phyloP scores from a whole-genome alignment of 2,329 filamentous ascomycete genomes.

The Penicillium sp. region DNA sequence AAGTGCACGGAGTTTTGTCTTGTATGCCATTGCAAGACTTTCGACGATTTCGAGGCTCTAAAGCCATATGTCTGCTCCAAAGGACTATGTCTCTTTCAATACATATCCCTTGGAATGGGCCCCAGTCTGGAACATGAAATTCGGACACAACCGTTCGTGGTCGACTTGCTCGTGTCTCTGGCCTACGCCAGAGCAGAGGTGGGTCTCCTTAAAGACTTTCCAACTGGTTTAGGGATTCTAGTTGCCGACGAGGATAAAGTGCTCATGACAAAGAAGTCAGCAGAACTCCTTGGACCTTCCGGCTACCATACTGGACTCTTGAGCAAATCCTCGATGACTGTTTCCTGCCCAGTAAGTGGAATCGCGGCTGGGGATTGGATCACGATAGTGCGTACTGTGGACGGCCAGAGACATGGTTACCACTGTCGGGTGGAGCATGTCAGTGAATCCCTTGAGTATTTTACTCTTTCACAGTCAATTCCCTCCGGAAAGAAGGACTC shows the following conservation, averaged over 20 bases:
- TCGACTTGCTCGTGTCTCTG: conserved; percentile 81
- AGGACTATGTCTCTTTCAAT: conserved; percentile 80
- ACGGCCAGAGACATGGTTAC: neutral
- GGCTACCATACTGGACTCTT: neutral
- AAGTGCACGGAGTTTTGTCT: conserved; percentile 86
- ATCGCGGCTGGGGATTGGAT: conserved; percentile 46
- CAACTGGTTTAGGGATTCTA: conserved; percentile 56
- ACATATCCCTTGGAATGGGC: conserved; percentile 82
- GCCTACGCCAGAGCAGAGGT: conserved; percentile 64
- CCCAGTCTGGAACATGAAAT: conserved; percentile 86
- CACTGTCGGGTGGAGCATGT: conserved; percentile 56
- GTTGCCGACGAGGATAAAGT: conserved; percentile 41
- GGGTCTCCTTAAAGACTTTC: conserved; percentile 53
- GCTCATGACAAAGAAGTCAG: no score
- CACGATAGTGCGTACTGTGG: no score
- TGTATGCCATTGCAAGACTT: conserved; percentile 72
- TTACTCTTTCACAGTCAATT: neutral
- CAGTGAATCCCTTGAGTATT: conserved; percentile 28
- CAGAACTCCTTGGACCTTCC: neutral
- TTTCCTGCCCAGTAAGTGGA: neutral
- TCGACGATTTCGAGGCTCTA: conserved; percentile 58
- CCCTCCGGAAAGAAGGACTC: no score
- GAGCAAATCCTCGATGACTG: neutral
- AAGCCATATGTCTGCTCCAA: conserved; percentile 71
- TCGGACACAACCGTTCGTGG: conserved; percentile 72